These are phyloP conservation scores for Apophysomyces trapeziformis DNA, from an alignment of 371 early-diverging fungal species.

Conservation along the genomic window DNA sequence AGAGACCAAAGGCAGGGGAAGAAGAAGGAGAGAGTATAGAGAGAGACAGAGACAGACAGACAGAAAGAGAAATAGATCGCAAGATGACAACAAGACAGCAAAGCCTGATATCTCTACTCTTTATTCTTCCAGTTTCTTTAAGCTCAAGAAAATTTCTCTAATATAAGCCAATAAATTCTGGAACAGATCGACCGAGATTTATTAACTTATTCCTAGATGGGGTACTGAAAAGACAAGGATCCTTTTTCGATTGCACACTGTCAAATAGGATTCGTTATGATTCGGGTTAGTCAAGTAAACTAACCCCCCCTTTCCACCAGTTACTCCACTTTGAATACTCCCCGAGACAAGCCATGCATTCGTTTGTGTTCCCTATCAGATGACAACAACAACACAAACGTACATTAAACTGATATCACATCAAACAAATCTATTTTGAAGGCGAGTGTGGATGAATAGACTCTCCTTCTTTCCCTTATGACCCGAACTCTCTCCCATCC, in stretches of 20 bases:
- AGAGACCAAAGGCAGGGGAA: background rate
- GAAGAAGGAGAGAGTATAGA: background rate
- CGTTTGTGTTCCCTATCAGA: background rate
- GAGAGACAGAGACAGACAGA: too few species aligned
- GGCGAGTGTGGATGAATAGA: too few species aligned
- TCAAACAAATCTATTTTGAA: background rate
- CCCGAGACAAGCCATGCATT: constrained; percentile 1
- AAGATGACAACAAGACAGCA: background rate
- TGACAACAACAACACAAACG: constrained; percentile 7
- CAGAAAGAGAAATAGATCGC: background rate
- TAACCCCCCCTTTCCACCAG: too few species aligned
- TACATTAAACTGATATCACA: background rate
- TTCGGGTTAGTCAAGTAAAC: too few species aligned
- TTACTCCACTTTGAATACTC: background rate
- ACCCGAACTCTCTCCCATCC: too few species aligned
- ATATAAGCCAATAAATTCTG: background rate
- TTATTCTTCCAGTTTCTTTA: too few species aligned
- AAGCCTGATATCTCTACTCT: too few species aligned
- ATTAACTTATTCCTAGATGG: background rate
- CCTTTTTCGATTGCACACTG: too few species aligned
- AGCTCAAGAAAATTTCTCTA: too few species aligned
- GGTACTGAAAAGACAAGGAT: background rate
- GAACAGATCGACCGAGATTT: constrained; percentile 8
- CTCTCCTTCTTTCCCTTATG: too few species aligned
- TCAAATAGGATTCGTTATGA: too few species aligned